Conservation (phyloP, 352 stramenopile species). For the Phytopythium montanum region DNA sequence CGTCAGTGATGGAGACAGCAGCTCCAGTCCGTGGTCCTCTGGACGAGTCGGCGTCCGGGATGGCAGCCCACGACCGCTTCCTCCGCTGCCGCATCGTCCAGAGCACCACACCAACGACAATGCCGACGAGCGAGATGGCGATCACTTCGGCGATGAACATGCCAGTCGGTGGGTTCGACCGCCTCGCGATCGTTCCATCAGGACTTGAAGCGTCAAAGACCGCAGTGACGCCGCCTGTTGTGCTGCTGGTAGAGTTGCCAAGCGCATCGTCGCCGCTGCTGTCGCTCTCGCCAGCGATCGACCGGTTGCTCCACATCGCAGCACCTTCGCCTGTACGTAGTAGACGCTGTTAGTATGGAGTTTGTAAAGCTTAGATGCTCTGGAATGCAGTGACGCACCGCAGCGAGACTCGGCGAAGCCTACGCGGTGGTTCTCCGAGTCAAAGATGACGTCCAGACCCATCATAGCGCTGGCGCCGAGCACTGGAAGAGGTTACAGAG, state of each 20-base stretch:
- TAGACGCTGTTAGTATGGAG: background rate
- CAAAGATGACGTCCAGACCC: slow-evolving; percentile 84
- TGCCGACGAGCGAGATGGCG: slow-evolving; percentile 45
- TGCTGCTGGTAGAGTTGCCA: background rate
- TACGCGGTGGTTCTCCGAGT: slow-evolving; percentile 66
- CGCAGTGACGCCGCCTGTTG: slow-evolving; percentile 1
- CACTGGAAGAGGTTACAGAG: slow-evolving; percentile 34
- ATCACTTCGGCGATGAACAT: slow-evolving; percentile 54
- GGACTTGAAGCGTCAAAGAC: slow-evolving; percentile 3
- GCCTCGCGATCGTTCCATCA: slow-evolving; percentile 3
- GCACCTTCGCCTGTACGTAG: slow-evolving; percentile 1
- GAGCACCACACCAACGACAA: slow-evolving; percentile 47
- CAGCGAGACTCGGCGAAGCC: slow-evolving; percentile 75
- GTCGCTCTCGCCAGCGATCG: background rate
- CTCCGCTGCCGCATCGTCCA: slow-evolving; percentile 42
- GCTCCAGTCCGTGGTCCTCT: background rate
- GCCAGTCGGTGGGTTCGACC: slow-evolving; percentile 17
- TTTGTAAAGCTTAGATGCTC: background rate
- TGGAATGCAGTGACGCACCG: slow-evolving; percentile 30
- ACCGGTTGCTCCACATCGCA: slow-evolving; percentile 7
- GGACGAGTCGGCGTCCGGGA: slow-evolving; percentile 31
- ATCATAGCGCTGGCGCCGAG: slow-evolving; percentile 78
- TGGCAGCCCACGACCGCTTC: slow-evolving; percentile 43
- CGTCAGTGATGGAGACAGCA: background rate
- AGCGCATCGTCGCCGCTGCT: slow-evolving; percentile 1